Evolutionary conservation across 2,329 filamentous ascomycete genomes (phyloP).

Genomic region (Sporothrix brasiliensis): DNA sequence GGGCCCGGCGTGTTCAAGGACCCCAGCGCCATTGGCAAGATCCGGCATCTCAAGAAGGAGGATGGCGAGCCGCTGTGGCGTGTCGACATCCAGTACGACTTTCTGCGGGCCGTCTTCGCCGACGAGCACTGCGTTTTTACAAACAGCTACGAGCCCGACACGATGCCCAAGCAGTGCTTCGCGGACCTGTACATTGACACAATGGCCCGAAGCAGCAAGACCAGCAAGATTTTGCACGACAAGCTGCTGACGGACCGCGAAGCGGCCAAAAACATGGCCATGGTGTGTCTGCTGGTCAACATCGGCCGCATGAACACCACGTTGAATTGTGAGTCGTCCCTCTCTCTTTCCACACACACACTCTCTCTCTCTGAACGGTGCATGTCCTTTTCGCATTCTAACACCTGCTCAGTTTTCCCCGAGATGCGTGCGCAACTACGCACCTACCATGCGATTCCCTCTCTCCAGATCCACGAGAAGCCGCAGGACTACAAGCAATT

Average conservation of each 20-base stretch:
- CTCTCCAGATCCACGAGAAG: constrained; percentile 91
- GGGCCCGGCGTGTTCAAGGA: constrained; percentile 42
- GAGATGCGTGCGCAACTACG: constrained; percentile 98
- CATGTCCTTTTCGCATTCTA: constrained; percentile 27
- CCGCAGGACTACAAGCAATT: constrained; percentile 96
- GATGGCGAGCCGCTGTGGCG: constrained; percentile 86
- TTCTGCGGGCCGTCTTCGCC: constrained; percentile 78
- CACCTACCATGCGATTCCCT: constrained; percentile 97
- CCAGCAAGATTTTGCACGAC: constrained; percentile 96
- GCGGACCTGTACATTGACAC: constrained; percentile 97
- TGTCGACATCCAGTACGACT: constrained; percentile 86
- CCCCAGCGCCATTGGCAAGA: constrained; percentile 63
- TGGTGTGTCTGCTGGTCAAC: constrained; percentile 97
- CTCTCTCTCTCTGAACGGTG: constrained; percentile 36
- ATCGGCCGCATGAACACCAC: constrained; percentile 99
- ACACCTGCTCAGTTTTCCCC: constrained; percentile 74
- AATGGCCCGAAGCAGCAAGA: constrained; percentile 98
- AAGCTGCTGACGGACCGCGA: constrained; percentile 91
- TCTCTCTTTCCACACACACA: background rate
- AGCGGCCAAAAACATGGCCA: constrained; percentile 96
- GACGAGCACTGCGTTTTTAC: constrained; percentile 78
- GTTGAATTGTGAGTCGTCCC: constrained; percentile 74
- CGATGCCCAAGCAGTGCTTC: constrained; percentile 71
- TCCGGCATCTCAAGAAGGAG: constrained; percentile 83
- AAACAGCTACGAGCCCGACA: constrained; percentile 75